phyloP scores from a whole-genome alignment of 2,329 filamentous ascomycete species.

The Fusarium nematophilum region DNA sequence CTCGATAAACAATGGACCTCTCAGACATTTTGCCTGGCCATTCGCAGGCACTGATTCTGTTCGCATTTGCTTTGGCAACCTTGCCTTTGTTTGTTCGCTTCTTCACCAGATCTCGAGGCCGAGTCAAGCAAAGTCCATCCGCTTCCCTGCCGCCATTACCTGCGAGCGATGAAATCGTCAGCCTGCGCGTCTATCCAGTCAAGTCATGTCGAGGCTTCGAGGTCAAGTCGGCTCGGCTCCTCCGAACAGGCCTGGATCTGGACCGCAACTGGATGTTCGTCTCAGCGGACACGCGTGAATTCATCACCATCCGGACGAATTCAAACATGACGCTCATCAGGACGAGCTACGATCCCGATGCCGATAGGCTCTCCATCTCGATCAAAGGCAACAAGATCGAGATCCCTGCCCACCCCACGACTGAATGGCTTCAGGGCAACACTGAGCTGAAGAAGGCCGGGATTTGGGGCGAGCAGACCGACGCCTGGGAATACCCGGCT shows the following conservation, averaged over 20 bases:
- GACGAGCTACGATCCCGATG: conserved; percentile 45
- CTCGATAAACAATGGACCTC: conserved; percentile 4
- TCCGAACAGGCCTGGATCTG: conserved; percentile 68
- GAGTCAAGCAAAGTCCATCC: background rate
- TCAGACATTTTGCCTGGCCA: background rate
- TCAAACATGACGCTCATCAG: conserved; percentile 71
- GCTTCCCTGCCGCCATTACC: conserved; percentile 19
- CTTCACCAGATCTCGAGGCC: background rate
- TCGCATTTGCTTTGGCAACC: background rate
- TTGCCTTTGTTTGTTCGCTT: conserved; percentile 17
- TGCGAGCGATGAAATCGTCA: conserved; percentile 38
- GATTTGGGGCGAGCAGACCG: conserved; percentile 70
- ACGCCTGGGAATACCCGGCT: conserved; percentile 64
- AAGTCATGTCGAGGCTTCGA: conserved; percentile 74
- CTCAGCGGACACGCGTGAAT: conserved; percentile 61
- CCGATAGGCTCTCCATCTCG: conserved; percentile 60
- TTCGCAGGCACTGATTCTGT: conserved; percentile 5
- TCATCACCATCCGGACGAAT: conserved; percentile 71
- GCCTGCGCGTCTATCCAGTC: conserved; percentile 70
- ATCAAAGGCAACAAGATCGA: conserved; percentile 56
- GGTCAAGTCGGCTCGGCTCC: conserved; percentile 61
- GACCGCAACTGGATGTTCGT: conserved; percentile 77
- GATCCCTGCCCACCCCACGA: conserved; percentile 66
- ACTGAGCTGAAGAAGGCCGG: conserved; percentile 61
- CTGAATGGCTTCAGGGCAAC: conserved; percentile 64